These are phyloP conservation scores for Chiua sp. DNA, from an alignment of 1,284 basidiomycete genomes.

Conservation along the genomic window DNA sequence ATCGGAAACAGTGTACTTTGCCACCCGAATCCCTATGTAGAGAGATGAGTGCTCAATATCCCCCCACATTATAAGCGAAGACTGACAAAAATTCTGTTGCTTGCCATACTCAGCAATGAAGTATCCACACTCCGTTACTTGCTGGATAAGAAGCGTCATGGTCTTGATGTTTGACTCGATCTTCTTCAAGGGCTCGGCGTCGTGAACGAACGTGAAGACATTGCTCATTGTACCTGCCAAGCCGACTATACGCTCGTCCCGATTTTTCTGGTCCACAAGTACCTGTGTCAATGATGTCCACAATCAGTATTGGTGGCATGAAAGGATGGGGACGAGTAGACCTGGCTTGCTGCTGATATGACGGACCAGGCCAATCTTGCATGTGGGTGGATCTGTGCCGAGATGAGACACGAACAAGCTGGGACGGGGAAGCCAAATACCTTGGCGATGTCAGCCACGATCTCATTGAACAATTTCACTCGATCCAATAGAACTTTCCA, in stretches of 20 bases:
- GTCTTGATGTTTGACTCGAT: constrained; percentile 5
- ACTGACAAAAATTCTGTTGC: constrained; percentile 22
- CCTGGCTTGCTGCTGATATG: constrained; percentile 26
- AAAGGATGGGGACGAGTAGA: not conserved
- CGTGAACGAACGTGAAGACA: constrained; percentile 19
- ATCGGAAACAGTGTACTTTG: no score
- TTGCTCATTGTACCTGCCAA: constrained; percentile 18
- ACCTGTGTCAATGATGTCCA: constrained; percentile 12
- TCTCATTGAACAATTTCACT: constrained; percentile 16
- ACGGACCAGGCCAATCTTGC: constrained; percentile 26
- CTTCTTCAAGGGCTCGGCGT: constrained; percentile 12
- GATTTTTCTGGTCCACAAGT: constrained; percentile 20
- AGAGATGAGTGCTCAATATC: no score
- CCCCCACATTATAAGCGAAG: no score
- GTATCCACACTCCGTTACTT: constrained; percentile 33
- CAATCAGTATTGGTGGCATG: not conserved
- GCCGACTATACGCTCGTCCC: constrained; percentile 16
- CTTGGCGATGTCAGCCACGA: constrained; percentile 15
- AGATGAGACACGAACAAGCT: not conserved
- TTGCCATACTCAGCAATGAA: constrained; percentile 31
- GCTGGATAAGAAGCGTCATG: constrained; percentile 19
- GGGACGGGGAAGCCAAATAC: constrained; percentile 5
- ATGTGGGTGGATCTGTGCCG: constrained; percentile 23
- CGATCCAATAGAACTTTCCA: constrained; percentile 23
- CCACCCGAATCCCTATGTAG: no score